A percentile compares a stretch with the other conserved stretches of the same genome.
Evolutionary conservation across 2,329 filamentous ascomycete genomes (phyloP).

Genomic region (Diaporthe aspalathi): DNA sequence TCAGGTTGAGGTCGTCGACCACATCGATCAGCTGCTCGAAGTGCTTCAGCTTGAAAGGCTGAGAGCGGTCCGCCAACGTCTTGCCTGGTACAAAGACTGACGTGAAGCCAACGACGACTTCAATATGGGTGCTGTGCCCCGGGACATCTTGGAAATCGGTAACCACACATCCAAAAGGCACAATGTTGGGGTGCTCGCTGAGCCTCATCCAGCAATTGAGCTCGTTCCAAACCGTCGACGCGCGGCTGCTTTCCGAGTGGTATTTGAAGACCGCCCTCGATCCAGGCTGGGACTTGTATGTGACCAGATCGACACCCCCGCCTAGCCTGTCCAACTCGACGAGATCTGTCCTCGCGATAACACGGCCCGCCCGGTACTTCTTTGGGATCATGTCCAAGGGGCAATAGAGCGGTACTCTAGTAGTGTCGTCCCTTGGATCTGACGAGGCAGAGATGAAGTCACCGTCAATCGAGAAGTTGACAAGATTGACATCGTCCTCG

Average conservation of each 20-base stretch:
- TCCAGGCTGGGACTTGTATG: not conserved
- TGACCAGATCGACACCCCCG: conserved; percentile 21
- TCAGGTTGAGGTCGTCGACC: conserved; percentile 53
- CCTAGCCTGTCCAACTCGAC: conserved; percentile 25
- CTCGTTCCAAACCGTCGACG: conserved; percentile 18
- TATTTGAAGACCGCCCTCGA: conserved; percentile 29
- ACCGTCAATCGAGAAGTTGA: conserved; percentile 15
- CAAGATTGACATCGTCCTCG: not conserved
- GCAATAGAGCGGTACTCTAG: not conserved
- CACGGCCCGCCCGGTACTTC: not conserved
- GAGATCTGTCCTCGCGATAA: not conserved
- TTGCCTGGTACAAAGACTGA: conserved; percentile 48
- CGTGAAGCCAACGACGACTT: conserved; percentile 42
- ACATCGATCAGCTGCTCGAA: conserved; percentile 51
- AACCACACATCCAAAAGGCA: not conserved
- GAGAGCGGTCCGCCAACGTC: conserved; percentile 45
- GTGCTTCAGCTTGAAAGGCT: conserved; percentile 51
- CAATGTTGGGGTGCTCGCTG: conserved; percentile 23
- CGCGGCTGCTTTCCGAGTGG: not conserved
- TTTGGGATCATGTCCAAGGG: conserved; percentile 13
- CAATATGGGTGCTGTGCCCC: not conserved
- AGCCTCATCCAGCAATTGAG: conserved; percentile 31
- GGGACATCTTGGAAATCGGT: conserved; percentile 18
- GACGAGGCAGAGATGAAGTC: conserved; percentile 11
- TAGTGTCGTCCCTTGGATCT: not conserved